Evolutionary conservation across 2,329 filamentous ascomycete genomes (phyloP), one percentile per base, ranked within the genome.

Genomic region (Dothistroma pini): DNA sequence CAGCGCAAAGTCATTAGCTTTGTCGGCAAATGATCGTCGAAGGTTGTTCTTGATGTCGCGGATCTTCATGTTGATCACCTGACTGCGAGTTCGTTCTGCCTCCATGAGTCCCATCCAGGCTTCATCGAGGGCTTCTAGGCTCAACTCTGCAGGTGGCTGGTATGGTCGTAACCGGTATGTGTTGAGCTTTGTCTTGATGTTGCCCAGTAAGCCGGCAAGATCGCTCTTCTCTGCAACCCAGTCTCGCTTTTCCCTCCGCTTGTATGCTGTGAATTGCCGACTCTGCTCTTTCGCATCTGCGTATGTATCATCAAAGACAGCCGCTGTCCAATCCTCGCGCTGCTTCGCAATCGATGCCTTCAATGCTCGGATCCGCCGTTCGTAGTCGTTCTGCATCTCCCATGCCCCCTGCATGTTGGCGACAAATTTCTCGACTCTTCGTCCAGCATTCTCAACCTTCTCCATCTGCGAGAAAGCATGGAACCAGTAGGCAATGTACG

Each of bases 401-500:
- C 95, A 99, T 9, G 95, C 93, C 22, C 95, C 95, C 74, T 97
- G 92, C 95, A 99, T 97, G 75, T 95, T 97, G 74, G 91, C 91
- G 69, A 99, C 90, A 72, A 99, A 99, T 77, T 99, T 99, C 79
- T 99, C 95, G 5, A 99, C 95, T 68, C 95, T 86, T 63, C 95
- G 86, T 5, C 95, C 95, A 4, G 95, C 95, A 74, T 99, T 99
- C 77, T 99, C 95, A 9, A 99, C 95, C 75, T 93, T 90, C 79
- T 99, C 95, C 88, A 99, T 96, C 73, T 97, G 93, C 32, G 93
- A 97, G 75, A 99, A 99, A 69, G 95, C 95, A 74, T 99, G 95
- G 83, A 99, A 99, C 95, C 95, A 99, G 81, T 99, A 99, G 66
- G 95, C 95, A 70, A 99, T 99, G 76, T 99, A 99, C 0, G 95